Percentiles rank a stretch among this genome's conserved stretches.
phyloP scores from a whole-genome alignment of 805 yeast species.

The Blastobotrys mokoenaii region DNA sequence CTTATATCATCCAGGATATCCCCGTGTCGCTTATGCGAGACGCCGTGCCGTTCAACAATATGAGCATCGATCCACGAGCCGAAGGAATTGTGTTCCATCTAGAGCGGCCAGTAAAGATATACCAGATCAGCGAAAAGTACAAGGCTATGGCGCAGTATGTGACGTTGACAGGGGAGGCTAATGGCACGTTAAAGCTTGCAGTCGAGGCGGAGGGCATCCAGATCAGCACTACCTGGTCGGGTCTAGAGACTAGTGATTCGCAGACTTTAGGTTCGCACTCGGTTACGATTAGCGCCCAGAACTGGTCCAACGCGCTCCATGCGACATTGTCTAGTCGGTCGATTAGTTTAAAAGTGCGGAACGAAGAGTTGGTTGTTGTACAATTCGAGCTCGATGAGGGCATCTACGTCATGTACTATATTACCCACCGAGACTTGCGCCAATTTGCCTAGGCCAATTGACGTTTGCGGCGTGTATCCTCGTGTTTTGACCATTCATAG shows the following conservation, averaged over 20 bases:
- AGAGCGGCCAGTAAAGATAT: slow-evolving; percentile 6
- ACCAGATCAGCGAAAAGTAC: slow-evolving; percentile 27
- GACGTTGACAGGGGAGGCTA: slow-evolving; percentile 14
- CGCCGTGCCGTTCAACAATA: too few species aligned
- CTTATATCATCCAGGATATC: too few species aligned
- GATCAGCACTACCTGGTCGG: slow-evolving; percentile 24
- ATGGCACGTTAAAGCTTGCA: slow-evolving; percentile 19
- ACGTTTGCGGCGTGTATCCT: too few species aligned
- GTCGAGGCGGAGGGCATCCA: slow-evolving; percentile 20
- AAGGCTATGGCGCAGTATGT: slow-evolving; percentile 20
- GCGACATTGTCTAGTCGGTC: slow-evolving; percentile 11
- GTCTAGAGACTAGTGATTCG: slow-evolving; percentile 3
- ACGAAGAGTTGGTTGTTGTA: slow-evolving; percentile 15
- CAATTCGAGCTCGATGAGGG: slow-evolving; percentile 11
- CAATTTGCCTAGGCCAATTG: too few species aligned
- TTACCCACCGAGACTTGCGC: slow-evolving; percentile 10
- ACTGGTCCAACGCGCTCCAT: slow-evolving; percentile 19
- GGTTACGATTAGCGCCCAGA: slow-evolving; percentile 17
- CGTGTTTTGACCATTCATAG: too few species aligned
- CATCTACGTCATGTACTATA: slow-evolving; percentile 15
- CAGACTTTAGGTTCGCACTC: slow-evolving; percentile 4
- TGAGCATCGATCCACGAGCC: too few species aligned
- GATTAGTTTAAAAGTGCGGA: slow-evolving; percentile 18
- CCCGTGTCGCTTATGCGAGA: too few species aligned
- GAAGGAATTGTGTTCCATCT: too few species aligned